Percentiles rank a stretch among this genome's conserved stretches.
Conservation (phyloP, 306 rosid species). For the Morella rubra region DNA sequence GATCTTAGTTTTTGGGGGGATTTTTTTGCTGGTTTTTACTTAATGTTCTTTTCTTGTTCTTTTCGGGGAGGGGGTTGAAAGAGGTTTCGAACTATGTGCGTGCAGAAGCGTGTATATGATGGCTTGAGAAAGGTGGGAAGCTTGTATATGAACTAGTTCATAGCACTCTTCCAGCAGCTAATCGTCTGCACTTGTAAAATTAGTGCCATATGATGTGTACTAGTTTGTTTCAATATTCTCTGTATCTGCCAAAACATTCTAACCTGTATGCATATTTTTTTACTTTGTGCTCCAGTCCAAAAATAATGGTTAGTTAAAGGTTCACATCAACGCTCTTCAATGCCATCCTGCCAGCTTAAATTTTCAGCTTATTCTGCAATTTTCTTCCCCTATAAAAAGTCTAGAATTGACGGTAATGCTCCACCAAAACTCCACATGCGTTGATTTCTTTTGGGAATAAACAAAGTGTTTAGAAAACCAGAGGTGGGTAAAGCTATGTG, state of each 20-base stretch:
- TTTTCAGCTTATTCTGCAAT: not conserved
- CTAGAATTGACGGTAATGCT: constrained; percentile 39
- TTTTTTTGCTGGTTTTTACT: not conserved
- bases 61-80: not conserved
- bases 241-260: not conserved
- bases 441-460: constrained; percentile 11
- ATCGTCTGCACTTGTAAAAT: constrained; percentile 12
- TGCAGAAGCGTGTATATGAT: not conserved
- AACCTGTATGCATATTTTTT: not conserved
- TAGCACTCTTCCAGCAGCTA: not conserved
- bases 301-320: constrained; percentile 14
- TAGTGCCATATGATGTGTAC: not conserved
- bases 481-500: constrained; percentile 26
- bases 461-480: constrained; percentile 19
- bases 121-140: not conserved
- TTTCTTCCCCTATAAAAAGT: constrained; percentile 26
- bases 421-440: constrained; percentile 29
- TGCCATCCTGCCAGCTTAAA: constrained; percentile 11
- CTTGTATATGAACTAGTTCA: not conserved
- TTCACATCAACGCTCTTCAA: not conserved
- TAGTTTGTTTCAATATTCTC: not conserved
- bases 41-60: not conserved
- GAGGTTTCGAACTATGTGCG: not conserved
- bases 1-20: not conserved
- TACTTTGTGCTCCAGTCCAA: constrained; percentile 7